phyloP scores from a whole-genome alignment of 257 asterid genomes.

The Fraxinus americana region DNA sequence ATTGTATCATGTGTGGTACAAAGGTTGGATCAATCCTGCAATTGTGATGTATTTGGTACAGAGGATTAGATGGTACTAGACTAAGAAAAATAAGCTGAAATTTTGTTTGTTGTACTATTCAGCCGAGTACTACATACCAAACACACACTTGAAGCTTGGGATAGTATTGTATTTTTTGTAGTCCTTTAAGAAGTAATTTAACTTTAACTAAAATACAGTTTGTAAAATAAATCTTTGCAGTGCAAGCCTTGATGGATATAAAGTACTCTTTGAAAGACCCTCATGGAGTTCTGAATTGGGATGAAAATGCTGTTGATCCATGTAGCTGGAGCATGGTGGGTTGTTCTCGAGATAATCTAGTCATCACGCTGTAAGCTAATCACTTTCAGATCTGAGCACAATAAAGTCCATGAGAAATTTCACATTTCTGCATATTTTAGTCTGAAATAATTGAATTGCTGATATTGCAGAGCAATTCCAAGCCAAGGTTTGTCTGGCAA shows the following conservation, averaged over 20 bases:
- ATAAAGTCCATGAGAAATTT: not conserved
- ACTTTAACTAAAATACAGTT: not conserved
- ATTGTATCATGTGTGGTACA: too few species aligned
- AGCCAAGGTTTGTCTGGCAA: constrained; percentile 83
- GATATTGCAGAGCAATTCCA: constrained; percentile 71
- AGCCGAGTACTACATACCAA: too few species aligned
- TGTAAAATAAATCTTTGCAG: constrained; percentile 35
- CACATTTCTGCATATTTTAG: not conserved
- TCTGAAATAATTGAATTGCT: constrained; percentile 18
- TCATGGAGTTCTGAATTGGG: constrained; percentile 75
- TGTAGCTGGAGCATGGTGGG: constrained; percentile 85
- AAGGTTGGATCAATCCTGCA: too few species aligned
- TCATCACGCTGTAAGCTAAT: constrained; percentile 62
- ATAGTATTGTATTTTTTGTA: not conserved
- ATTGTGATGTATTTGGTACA: too few species aligned
- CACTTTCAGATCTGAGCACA: not conserved
- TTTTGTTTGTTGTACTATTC: not conserved
- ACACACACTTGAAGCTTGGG: not conserved
- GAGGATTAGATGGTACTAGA: too few species aligned
- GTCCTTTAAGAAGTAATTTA: not conserved
- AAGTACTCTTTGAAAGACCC: constrained; percentile 70
- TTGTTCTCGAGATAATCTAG: constrained; percentile 64
- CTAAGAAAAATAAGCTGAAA: not conserved
- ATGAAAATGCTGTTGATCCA: constrained; percentile 83
- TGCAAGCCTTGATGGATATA: constrained; percentile 83